Evolutionary conservation across 306 rosid genomes (phyloP).

Genomic region (Mimosa bimucronata): DNA sequence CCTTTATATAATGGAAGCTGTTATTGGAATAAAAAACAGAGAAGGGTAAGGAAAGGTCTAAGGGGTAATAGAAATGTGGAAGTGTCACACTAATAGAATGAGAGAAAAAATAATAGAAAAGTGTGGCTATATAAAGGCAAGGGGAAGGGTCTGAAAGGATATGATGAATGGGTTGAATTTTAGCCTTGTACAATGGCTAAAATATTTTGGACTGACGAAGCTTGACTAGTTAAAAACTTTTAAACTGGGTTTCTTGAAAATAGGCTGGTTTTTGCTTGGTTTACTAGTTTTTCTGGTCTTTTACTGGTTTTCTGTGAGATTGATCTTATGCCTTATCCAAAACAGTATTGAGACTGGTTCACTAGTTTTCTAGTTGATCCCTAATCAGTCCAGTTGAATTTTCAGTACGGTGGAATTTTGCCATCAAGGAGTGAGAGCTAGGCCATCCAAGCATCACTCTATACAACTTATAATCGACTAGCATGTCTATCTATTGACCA

Average conservation of each 20-base stretch:
- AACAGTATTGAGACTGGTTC: background rate
- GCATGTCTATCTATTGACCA: slow-evolving; percentile 1
- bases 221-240: background rate
- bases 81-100: background rate
- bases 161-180: background rate
- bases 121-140: background rate
- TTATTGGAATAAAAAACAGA: background rate
- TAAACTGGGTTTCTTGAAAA: background rate
- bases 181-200: too few species aligned
- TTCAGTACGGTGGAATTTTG: background rate
- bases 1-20: background rate
- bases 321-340: background rate
- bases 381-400: background rate
- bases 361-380: background rate
- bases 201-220: background rate
- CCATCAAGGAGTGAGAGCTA: slow-evolving; percentile 18
- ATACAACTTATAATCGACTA: too few species aligned
- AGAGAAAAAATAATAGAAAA: background rate
- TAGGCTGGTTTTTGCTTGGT: background rate
- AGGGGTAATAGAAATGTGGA: background rate
- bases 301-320: background rate
- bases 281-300: background rate
- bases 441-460: slow-evolving; percentile 22
- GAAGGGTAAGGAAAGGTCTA: background rate
- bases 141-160: background rate